Base-by-base conservation (phyloP, 2,329 filamentous ascomycete genomes). In the Fusarium transvaalense region DNA sequence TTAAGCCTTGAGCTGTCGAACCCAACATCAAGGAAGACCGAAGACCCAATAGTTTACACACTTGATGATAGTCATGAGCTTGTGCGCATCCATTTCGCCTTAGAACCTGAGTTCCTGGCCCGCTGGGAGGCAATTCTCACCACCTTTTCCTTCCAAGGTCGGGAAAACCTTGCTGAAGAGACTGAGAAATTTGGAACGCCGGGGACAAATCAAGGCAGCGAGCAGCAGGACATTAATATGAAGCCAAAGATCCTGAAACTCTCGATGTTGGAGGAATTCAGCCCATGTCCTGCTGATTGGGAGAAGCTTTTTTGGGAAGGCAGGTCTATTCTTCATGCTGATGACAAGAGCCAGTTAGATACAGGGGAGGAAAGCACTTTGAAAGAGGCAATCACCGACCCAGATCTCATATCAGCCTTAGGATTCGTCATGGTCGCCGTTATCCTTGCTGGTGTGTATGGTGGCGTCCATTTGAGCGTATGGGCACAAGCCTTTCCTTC, bases 161-260 rank as follows among this genome's bases (percentile, higher is more conserved):
- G 32, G 10, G 13, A 23, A 1, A 12, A 7, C 1, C 10, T 46
- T 3, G 12, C 32, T 4, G 1, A 14, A 39, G 41, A 42, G 3
- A 17, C 12, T 3, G 9, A 8, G 1, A 13, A 0, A 6, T 4
- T 50, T 6, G 4, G 2, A 5, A 17, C 12, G 14, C 10, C 2
- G 25, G 3, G 1, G 0, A 4, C 9, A 10, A 4, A 25, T 9
- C 3, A 1, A 15, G 6, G 1, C 4, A 0, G 17, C 1, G 14
- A 6, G 6, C 6, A 27, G 6, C 14, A 23, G 3, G 14, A 17
- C 32, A 12, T 2, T 2, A 3, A 6, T 3, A 2, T 4, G 6
- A 1, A 3, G 4, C 10, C 1, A 2, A 23, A 13, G 0, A 2
- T 25, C 5, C 6, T 48, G 5, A 19, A n/a, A 2, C 12, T 48